Evolutionary conservation across 768 basidiomycete species (phyloP).

Genomic region (Cystobasidium ongulense): DNA sequence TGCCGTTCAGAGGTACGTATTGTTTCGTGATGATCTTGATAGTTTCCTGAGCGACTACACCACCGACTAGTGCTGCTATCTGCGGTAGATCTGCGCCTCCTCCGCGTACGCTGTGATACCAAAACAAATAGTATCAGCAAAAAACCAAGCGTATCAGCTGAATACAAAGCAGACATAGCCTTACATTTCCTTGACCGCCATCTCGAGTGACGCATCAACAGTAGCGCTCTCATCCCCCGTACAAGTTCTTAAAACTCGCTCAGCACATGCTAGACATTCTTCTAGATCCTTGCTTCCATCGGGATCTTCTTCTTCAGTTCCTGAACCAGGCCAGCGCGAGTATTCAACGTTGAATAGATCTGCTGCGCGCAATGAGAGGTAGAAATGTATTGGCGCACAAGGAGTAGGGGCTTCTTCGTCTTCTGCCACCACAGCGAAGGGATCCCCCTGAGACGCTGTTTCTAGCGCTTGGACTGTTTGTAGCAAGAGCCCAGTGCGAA

Average conservation of each 20-base stretch:
- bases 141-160: not conserved
- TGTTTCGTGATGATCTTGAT: conserved; percentile 97
- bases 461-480: conserved; percentile 1
- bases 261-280: conserved; percentile 13
- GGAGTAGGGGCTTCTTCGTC: not conserved
- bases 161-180: not conserved
- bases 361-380: conserved; percentile 44
- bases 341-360: conserved; percentile 43
- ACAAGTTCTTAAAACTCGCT: conserved; percentile 9
- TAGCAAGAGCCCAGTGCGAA: no score
- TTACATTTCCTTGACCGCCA: conserved; percentile 43
- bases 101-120: conserved; percentile 49
- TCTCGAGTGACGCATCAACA: conserved; percentile 45
- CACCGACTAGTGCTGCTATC: conserved; percentile 85
- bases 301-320: conserved; percentile 12
- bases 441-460: not conserved
- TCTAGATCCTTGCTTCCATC: conserved; percentile 13
- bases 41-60: conserved; percentile 86
- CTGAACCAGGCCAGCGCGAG: conserved; percentile 44
- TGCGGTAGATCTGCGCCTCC: conserved; percentile 78
- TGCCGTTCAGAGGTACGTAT: conserved; percentile 81
- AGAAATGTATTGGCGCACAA: conserved; percentile 41
- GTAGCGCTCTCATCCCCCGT: conserved; percentile 18
- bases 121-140: not conserved
- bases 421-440: conserved; percentile 3